Conservation (phyloP, 805 yeast species). For the Phaffomyces antillensis region DNA sequence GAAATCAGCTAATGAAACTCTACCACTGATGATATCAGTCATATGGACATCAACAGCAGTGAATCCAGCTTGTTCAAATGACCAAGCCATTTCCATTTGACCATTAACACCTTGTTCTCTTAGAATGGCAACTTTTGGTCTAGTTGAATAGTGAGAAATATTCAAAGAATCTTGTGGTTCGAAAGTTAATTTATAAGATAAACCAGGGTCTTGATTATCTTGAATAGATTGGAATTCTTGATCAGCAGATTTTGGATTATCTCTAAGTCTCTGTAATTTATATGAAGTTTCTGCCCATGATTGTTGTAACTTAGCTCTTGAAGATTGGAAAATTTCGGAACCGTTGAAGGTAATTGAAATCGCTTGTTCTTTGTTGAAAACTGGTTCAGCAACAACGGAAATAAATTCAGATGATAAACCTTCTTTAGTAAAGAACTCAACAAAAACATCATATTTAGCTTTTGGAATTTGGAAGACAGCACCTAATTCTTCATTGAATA, state of each 20-base stretch:
- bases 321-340: conserved; percentile 36
- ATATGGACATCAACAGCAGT: conserved; percentile 92
- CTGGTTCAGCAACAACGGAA: conserved; percentile 63
- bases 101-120: conserved; percentile 99
- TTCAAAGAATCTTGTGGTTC: conserved; percentile 46
- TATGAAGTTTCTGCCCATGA: conserved; percentile 86
- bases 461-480: conserved; percentile 83
- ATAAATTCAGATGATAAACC: conserved; percentile 53
- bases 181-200: conserved; percentile 71
- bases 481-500: conserved; percentile 93
- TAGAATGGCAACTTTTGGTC: conserved; percentile 89
- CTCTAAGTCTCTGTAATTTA: conserved; percentile 85
- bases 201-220: conserved; percentile 88
- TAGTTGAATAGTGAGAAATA: conserved; percentile 29
- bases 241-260: conserved; percentile 84
- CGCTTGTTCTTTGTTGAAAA: conserved; percentile 45
- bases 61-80: conserved; percentile 92
- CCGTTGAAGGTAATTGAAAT: conserved; percentile 44
- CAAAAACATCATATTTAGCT: conserved; percentile 48
- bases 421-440: conserved; percentile 43
- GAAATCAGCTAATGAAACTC: conserved; percentile 65
- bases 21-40: conserved; percentile 81
- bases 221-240: conserved; percentile 71
- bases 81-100: conserved; percentile 97
- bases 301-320: conserved; percentile 71